Percentiles rank a stretch among this genome's conserved stretches.
Evolutionary conservation across 2,329 filamentous ascomycete genomes (phyloP).

Genomic region (Fusarium setosum): DNA sequence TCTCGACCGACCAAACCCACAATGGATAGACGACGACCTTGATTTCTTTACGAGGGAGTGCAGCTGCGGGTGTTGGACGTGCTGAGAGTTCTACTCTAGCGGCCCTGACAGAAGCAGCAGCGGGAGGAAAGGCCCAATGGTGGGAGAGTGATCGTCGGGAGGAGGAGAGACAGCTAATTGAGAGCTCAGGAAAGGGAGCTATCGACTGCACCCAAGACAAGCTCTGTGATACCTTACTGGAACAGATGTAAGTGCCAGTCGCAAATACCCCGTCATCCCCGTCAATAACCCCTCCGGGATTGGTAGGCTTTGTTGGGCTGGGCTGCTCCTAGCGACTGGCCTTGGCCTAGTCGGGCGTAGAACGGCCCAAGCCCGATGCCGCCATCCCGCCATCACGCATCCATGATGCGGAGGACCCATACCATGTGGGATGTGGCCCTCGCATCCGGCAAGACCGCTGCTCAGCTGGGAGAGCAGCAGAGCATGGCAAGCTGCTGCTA

Average conservation of each 20-base stretch:
- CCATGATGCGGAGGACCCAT: constrained; percentile 27
- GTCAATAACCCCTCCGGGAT: background rate
- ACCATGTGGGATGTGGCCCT: background rate
- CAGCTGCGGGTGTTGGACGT: constrained; percentile 5
- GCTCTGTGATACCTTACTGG: background rate
- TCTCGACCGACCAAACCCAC: constrained; percentile 32
- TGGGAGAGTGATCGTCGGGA: background rate
- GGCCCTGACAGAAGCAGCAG: background rate
- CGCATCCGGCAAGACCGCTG: constrained; percentile 30
- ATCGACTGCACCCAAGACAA: background rate
- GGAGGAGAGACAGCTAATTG: background rate
- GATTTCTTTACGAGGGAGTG: constrained; percentile 25
- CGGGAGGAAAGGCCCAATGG: background rate
- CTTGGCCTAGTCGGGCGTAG: constrained; percentile 13
- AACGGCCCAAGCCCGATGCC: constrained; percentile 19
- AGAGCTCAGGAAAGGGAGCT: background rate
- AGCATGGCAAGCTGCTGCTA: background rate
- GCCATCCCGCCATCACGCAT: constrained; percentile 36
- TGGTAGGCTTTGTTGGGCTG: constrained; percentile 9
- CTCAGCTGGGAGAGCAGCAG: constrained; percentile 28
- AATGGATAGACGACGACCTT: constrained; percentile 16
- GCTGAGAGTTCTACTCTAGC: constrained; percentile 11
- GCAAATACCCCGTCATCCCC: background rate
- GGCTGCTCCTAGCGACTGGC: background rate
- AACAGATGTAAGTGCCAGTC: background rate